Percentiles rank a stretch among this genome's conserved stretches.
phyloP scores from a whole-genome alignment of 306 rosid species.

The Dryas alaskensis region DNA sequence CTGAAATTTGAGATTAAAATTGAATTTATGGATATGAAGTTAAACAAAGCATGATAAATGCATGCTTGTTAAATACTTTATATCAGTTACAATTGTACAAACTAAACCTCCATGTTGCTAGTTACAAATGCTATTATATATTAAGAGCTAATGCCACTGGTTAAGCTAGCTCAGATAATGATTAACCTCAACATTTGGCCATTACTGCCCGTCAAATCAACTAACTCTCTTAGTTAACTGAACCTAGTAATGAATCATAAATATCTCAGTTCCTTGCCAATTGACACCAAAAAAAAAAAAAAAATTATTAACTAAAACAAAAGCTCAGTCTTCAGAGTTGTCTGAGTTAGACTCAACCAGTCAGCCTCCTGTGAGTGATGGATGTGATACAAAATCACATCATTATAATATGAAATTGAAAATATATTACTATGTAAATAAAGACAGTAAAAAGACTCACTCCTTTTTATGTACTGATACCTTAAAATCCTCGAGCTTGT shows the following conservation, averaged over 20 bases:
- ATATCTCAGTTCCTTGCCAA: not conserved
- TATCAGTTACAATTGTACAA: too few species aligned
- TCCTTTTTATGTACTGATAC: constrained; percentile 50
- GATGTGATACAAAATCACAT: not conserved
- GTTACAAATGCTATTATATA: not conserved
- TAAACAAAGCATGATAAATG: not conserved
- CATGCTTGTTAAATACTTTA: not conserved
- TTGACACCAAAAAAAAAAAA: too few species aligned
- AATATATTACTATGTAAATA: not conserved
- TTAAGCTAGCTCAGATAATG: not conserved
- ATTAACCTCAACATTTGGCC: not conserved
- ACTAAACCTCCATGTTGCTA: not conserved
- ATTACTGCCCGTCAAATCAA: constrained; percentile 38
- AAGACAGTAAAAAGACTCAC: not conserved
- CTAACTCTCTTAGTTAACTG: constrained; percentile 31
- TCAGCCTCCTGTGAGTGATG: not conserved
- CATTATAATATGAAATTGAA: not conserved
- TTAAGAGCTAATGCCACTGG: not conserved
- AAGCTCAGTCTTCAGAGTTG: not conserved
- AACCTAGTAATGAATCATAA: constrained; percentile 33
- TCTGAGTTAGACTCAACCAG: not conserved
- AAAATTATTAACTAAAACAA: not conserved
- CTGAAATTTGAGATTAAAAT: too few species aligned
- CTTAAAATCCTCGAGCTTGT: constrained; percentile 88
- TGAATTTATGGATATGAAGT: not conserved